Percentiles rank a stretch among this genome's conserved stretches.
Conservation (phyloP, 352 stramenopile genomes). For the Stramenopiles sp. region DNA sequence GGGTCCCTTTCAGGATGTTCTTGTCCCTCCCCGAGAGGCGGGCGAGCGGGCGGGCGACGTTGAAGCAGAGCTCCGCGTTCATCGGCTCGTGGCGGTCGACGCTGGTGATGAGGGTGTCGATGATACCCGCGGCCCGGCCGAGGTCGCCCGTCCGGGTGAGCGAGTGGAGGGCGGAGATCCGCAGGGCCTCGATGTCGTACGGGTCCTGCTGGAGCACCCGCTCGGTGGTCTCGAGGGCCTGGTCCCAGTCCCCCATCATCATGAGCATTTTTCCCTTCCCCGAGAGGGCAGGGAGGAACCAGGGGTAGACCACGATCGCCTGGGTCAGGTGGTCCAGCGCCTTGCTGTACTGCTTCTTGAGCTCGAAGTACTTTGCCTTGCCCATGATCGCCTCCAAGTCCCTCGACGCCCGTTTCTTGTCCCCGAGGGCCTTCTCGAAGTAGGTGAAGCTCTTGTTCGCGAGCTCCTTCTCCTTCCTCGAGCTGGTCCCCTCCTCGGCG, state of each 20-base stretch:
- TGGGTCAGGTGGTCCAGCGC: slow-evolving; percentile 46
- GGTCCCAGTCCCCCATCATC: slow-evolving; percentile 58
- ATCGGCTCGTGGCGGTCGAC: slow-evolving; percentile 20
- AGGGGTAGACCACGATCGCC: slow-evolving; percentile 41
- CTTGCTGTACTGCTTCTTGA: slow-evolving; percentile 41
- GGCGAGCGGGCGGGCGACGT: slow-evolving; percentile 17
- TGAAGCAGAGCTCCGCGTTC: slow-evolving; percentile 17
- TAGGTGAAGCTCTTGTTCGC: neutral
- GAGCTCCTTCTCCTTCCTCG: neutral
- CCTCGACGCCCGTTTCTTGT: slow-evolving; percentile 39
- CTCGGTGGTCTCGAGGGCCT: slow-evolving; percentile 49
- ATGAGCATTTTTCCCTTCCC: slow-evolving; percentile 53
- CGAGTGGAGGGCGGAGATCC: slow-evolving; percentile 38
- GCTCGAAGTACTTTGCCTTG: slow-evolving; percentile 41
- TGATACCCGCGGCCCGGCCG: no score
- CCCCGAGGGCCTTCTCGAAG: slow-evolving; percentile 24
- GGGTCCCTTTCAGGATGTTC: slow-evolving; percentile 18
- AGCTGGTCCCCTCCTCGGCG: slow-evolving; percentile 21
- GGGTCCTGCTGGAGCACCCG: slow-evolving; percentile 39
- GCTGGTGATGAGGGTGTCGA: slow-evolving; percentile 13
- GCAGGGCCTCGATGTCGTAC: slow-evolving; percentile 43
- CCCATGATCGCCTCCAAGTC: slow-evolving; percentile 30
- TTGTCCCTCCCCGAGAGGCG: slow-evolving; percentile 16
- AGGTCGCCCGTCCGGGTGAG: slow-evolving; percentile 35
- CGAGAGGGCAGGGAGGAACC: slow-evolving; percentile 52